A percentile compares a stretch with the other conserved stretches of the same genome.
Evolutionary conservation across 1,284 basidiomycete genomes (phyloP).

Genomic region (Cryptococcus jaspeensis): DNA sequence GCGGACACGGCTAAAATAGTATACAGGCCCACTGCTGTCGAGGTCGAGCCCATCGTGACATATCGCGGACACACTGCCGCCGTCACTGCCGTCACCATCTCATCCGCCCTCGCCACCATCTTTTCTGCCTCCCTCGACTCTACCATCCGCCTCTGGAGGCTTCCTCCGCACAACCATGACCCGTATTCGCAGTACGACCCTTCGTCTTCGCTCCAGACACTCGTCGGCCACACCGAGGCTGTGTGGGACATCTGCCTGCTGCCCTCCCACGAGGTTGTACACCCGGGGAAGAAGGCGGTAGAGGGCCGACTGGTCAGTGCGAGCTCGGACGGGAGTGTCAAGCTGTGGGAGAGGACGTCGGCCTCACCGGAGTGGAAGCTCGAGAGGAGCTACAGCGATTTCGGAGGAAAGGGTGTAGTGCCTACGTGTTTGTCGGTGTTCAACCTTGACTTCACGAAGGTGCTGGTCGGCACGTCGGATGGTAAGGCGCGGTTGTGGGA

Average conservation of each 20-base stretch:
- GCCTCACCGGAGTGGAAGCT: constrained; percentile 14
- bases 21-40: constrained; percentile 60
- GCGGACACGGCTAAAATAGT: neutral
- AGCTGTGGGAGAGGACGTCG: constrained; percentile 78
- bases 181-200: constrained; percentile 83
- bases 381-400: constrained; percentile 11
- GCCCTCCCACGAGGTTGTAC: constrained; percentile 20
- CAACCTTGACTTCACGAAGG: constrained; percentile 49
- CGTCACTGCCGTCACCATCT: constrained; percentile 86
- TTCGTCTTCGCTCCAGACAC: constrained; percentile 68
- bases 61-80: constrained; percentile 88
- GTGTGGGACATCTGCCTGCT: constrained; percentile 84
- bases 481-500: constrained; percentile 87
- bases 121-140: constrained; percentile 93
- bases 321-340: constrained; percentile 85
- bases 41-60: constrained; percentile 86
- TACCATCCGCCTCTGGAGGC: constrained; percentile 81
- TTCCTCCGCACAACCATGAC: constrained; percentile 70
- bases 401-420: constrained; percentile 50
- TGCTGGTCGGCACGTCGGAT: constrained; percentile 80
- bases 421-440: constrained; percentile 67
- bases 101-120: constrained; percentile 69
- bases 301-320: constrained; percentile 74
- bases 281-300: constrained; percentile 5
- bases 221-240: constrained; percentile 89